Base-by-base conservation (phyloP, 2,329 filamentous ascomycete genomes). In the Fusarium sp. region DNA sequence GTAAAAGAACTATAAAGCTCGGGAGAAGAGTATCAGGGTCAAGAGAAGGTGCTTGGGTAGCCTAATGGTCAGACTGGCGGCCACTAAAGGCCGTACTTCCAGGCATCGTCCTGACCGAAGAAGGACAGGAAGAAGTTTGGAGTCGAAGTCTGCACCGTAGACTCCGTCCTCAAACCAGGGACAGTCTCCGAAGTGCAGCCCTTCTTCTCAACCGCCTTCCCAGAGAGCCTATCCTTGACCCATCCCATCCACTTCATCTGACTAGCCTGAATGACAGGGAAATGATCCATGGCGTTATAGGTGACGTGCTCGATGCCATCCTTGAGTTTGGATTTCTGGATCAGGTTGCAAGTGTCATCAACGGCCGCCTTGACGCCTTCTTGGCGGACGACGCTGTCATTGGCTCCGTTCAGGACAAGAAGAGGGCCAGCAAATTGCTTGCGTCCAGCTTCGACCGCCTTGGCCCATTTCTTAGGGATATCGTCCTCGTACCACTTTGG, bases 141-240 rank as follows among this genome's bases (percentile, higher is more conserved):
- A 4, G 50, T 57, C 10, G 57, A n/a, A 1, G 54, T 33, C 32
- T 64, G 45, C 4, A 40, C 17, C 22, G 68, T 70, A 5, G 30
- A 43, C 2, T 61, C 63, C 4, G 68, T 70, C 32, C 60, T 70
- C 37, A 70, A 32, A 0, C 68, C 68, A 1, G 43, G 25, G 6
- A 47, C 32, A 10, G 25, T 9, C 12, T 70, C 37, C 4, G 62
- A 60, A 61, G 54, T 37, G 8, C 66, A 70, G 3, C 66, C 54
- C 6, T 25, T 68, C 7, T 40, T 58, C 17, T 50, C 65, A 3
- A 43, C 9, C 4, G 15, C 5, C 20, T 64, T 45, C 0, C 63
- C 63, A 5, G 68, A 47, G 14, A 72, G 61, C 17, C 72, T 61
- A 35, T 75, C 66, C 40, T 76, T 68, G 32, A 76, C 37, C 71